phyloP scores from a whole-genome alignment of 2,329 filamentous ascomycete genomes.

The Paecilomyces variotii region DNA sequence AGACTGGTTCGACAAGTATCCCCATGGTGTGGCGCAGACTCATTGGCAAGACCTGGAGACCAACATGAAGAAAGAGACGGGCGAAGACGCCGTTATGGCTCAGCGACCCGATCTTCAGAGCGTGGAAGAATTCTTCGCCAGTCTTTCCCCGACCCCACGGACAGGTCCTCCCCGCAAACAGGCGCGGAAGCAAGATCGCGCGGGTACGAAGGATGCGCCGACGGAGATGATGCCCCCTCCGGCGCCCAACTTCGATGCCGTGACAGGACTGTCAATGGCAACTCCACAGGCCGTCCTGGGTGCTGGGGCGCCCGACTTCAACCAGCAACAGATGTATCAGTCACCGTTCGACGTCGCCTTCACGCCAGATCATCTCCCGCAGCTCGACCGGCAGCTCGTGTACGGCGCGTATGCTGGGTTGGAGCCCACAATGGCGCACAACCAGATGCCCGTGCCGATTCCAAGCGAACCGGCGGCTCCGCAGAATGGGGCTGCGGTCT shows the following conservation, averaged over 20 bases:
- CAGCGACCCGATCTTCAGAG: slow-evolving; percentile 87
- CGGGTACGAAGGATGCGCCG: slow-evolving; percentile 7
- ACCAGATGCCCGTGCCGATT: slow-evolving; percentile 19
- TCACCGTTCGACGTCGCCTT: slow-evolving; percentile 31
- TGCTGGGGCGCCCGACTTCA: slow-evolving; percentile 25
- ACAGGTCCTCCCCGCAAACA: slow-evolving; percentile 39
- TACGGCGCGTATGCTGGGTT: slow-evolving; percentile 61
- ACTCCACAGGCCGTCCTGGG: slow-evolving; percentile 20
- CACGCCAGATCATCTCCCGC: slow-evolving; percentile 46
- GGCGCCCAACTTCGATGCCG: slow-evolving; percentile 16
- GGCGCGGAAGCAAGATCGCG: slow-evolving; percentile 35
- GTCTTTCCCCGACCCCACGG: slow-evolving; percentile 56
- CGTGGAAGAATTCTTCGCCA: slow-evolving; percentile 88
- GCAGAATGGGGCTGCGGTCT: slow-evolving; percentile 20
- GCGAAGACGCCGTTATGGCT: slow-evolving; percentile 80
- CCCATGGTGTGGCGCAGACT: slow-evolving; percentile 76
- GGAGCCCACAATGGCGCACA: slow-evolving; percentile 33
- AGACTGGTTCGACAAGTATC: slow-evolving; percentile 95
- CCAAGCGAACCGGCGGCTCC: slow-evolving; percentile 16
- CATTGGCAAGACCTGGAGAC: slow-evolving; percentile 72
- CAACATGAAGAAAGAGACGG: slow-evolving; percentile 62
- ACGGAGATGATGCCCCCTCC: slow-evolving; percentile 11
- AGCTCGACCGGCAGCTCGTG: slow-evolving; percentile 68
- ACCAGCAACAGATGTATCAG: slow-evolving; percentile 20
- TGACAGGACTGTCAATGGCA: slow-evolving; percentile 21